phyloP scores from a whole-genome alignment of 129 eudicot species.

The Gnaphalium uliginosum region DNA sequence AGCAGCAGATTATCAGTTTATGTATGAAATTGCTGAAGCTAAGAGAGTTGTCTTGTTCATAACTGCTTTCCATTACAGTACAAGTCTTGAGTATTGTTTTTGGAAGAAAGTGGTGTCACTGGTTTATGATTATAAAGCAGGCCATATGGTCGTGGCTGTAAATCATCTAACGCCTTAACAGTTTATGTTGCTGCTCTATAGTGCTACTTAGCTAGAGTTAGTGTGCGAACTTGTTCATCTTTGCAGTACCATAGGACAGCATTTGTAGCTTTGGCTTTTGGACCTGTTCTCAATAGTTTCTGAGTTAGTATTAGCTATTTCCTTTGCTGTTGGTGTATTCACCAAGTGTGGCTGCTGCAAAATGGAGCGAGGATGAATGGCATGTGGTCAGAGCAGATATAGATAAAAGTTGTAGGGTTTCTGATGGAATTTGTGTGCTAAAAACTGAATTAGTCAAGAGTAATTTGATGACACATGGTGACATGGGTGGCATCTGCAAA shows the following conservation, averaged over 20 bases:
- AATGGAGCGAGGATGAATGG: background rate
- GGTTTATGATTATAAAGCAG: background rate
- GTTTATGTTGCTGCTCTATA: background rate
- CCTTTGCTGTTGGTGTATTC: background rate
- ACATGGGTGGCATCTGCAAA: background rate
- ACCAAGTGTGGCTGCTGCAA: background rate
- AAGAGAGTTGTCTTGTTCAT: background rate
- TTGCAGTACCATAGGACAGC: background rate
- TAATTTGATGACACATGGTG: background rate
- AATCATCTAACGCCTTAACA: background rate
- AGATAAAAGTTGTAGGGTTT: background rate
- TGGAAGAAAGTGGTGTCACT: background rate
- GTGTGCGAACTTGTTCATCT: background rate
- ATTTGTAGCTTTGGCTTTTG: background rate
- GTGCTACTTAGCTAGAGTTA: background rate
- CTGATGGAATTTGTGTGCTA: background rate
- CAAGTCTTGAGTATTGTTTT: no score
- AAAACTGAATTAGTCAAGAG: background rate
- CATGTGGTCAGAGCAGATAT: background rate
- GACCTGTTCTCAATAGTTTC: background rate
- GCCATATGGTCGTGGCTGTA: no score
- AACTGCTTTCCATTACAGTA: background rate
- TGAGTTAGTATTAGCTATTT: no score
- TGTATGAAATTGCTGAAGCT: background rate
- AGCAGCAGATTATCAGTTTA: background rate